Evolutionary conservation across 352 stramenopile genomes (phyloP).

Genomic region (Phytopythium chamaehyphon): DNA sequence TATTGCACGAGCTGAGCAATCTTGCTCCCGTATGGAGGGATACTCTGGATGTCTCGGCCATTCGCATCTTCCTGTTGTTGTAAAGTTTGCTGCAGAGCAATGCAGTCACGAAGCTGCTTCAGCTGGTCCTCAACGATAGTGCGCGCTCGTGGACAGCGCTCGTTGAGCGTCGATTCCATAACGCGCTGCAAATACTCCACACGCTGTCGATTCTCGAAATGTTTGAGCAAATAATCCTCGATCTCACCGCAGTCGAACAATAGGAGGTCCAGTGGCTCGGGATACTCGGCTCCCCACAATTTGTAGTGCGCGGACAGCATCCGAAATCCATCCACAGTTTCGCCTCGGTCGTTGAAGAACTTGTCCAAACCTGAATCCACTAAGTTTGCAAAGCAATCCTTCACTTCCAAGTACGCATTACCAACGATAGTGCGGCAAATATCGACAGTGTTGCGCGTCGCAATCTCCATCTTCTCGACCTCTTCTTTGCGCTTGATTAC

Average conservation of each 20-base stretch:
- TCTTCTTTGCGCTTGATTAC: conserved; percentile 44
- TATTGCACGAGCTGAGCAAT: conserved; percentile 68
- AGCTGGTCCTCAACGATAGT: conserved; percentile 47
- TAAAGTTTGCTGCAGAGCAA: conserved; percentile 20
- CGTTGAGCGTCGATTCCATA: conserved; percentile 59
- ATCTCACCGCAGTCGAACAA: conserved; percentile 61
- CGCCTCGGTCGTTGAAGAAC: conserved; percentile 44
- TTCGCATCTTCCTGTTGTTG: conserved; percentile 16
- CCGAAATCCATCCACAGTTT: conserved; percentile 56
- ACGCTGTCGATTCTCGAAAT: conserved; percentile 34
- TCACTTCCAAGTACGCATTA: conserved; percentile 40
- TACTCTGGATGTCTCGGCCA: conserved; percentile 17
- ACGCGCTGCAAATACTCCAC: conserved; percentile 37
- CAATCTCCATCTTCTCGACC: conserved; percentile 47
- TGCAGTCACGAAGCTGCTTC: conserved; percentile 42
- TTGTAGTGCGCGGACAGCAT: conserved; percentile 63
- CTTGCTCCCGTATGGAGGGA: conserved; percentile 67
- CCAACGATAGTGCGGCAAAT: conserved; percentile 47
- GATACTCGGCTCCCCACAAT: conserved; percentile 27
- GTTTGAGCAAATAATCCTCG: conserved; percentile 63
- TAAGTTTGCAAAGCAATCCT: conserved; percentile 55
- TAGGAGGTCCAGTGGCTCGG: conserved; percentile 57
- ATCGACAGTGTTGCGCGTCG: conserved; percentile 58
- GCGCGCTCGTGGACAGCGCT: conserved; percentile 48
- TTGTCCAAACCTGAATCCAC: conserved; percentile 25